Base-by-base conservation (phyloP, 768 basidiomycete genomes). In the Udeniomyces megalosporus region DNA sequence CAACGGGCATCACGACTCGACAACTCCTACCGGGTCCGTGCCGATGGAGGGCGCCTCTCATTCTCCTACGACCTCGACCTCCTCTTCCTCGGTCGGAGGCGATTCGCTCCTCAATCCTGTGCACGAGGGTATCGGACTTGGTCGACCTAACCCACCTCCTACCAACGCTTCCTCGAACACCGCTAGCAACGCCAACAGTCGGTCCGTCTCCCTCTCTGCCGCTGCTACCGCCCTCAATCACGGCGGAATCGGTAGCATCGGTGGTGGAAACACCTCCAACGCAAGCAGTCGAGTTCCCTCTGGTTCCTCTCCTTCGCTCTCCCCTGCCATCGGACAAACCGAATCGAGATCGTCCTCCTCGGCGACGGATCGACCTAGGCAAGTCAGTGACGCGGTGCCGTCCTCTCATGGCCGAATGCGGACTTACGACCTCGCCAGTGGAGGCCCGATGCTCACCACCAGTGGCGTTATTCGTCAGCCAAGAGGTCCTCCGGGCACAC, bases 81-180 rank as follows among this genome's bases (percentile, higher is more conserved):
- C n/a, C 22, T 17, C 24, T 26, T 8, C 20, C 28, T 22, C 29
- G 55, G 55, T 7, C 14, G 28, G 26, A 35, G 55, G 55, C n/a
- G 38, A 14, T 22, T 35, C 38, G 28, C 6, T 57, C 17, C 44
- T 46, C 55, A 45, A 34, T 31, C 60, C 60, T 6, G 52, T 88
- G 63, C 89, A 87, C 71, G 88, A 89, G 75, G 88, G 88, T 44
- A 79, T 91, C 45, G 85, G 88, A n/a, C 81, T 89, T 60, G 85
- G 86, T 44, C 80, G 86, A 62, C 80, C 85, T 29, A 76, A 75
- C 32, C 79, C 82, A 54, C 38, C 38, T 42, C 38, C 38, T 8
- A 8, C 38, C 38, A 8, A 8, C 17, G 38, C 38, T 42, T 42
- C 38, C 38, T 42, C 38, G 8, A 17, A 17, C 17, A 8, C 38